These are phyloP conservation scores for Salix brachista DNA, from an alignment of 345 rosid species.

Conservation along the genomic window DNA sequence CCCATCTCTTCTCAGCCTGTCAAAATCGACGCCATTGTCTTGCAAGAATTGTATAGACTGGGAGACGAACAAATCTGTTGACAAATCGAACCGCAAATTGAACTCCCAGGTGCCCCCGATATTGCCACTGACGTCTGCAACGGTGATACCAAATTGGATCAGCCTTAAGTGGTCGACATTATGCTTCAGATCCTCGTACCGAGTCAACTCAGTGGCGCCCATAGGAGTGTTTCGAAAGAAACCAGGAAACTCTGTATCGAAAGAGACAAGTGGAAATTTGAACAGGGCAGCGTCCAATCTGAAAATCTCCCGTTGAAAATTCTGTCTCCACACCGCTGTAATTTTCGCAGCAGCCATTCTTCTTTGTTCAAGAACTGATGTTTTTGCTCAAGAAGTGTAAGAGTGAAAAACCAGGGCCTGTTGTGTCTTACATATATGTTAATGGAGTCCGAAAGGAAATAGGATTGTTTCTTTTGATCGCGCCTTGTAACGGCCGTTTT, in stretches of 20 bases:
- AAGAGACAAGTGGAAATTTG: not conserved
- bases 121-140: not conserved
- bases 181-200: not conserved
- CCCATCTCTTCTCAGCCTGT: not conserved
- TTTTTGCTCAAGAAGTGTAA: too few relatives aligned
- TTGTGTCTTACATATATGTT: too few relatives aligned
- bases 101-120: not conserved
- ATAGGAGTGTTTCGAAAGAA: not conserved
- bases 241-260: not conserved
- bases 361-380: too few relatives aligned
- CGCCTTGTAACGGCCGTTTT: too few relatives aligned
- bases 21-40: not conserved
- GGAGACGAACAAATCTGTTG: not conserved
- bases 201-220: not conserved
- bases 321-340: not conserved
- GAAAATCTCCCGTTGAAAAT: not conserved
- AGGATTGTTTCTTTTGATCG: too few relatives aligned
- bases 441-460: too few relatives aligned
- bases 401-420: too few relatives aligned
- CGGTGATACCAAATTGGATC: not conserved
- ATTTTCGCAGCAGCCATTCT: too few relatives aligned
- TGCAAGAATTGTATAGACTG: not conserved
- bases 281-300: not conserved
- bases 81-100: not conserved
- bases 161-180: not conserved